A percentile compares a stretch with the other conserved stretches of the same genome.
Evolutionary conservation across 371 early-diverging fungal species (phyloP).

Genomic region (Sporodiniella umbellata): DNA sequence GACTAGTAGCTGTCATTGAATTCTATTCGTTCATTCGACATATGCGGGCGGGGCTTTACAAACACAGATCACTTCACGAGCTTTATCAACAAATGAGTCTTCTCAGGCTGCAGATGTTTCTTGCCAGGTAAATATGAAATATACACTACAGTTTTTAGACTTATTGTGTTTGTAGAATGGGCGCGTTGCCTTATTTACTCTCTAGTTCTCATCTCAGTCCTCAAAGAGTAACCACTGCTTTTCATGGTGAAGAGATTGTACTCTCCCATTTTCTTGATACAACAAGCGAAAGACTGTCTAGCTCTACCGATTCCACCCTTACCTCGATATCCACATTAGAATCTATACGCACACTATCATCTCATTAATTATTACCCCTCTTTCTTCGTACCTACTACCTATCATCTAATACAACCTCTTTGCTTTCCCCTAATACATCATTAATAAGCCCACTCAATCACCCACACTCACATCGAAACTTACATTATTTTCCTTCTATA

Average conservation of each 20-base stretch:
- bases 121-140: constrained; percentile 27
- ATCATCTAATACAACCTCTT: too few relatives aligned
- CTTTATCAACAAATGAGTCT: constrained; percentile 63
- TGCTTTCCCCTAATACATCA: too few relatives aligned
- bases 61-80: constrained; percentile 61
- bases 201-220: constrained; percentile 21
- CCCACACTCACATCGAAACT: too few relatives aligned
- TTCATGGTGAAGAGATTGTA: constrained; percentile 17
- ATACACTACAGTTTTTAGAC: not conserved
- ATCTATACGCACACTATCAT: too few relatives aligned
- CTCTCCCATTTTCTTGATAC: constrained; percentile 3
- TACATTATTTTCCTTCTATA: too few relatives aligned
- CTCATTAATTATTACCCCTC: too few relatives aligned
- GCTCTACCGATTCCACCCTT: constrained; percentile 25
- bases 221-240: constrained; percentile 19
- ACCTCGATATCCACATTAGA: constrained; percentile 18
- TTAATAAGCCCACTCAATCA: too few relatives aligned
- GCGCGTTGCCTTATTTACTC: constrained; percentile 25
- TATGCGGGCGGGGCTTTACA: constrained; percentile 67
- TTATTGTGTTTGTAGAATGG: constrained; percentile 23
- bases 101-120: constrained; percentile 66
- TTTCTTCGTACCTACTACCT: too few relatives aligned
- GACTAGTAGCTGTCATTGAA: constrained; percentile 72
- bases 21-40: constrained; percentile 78
- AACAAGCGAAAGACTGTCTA: constrained; percentile 16